Evolutionary conservation across 2,329 filamentous ascomycete genomes (phyloP), one percentile per base, ranked within the genome.

Genomic region (Ophiostoma tasmaniense): DNA sequence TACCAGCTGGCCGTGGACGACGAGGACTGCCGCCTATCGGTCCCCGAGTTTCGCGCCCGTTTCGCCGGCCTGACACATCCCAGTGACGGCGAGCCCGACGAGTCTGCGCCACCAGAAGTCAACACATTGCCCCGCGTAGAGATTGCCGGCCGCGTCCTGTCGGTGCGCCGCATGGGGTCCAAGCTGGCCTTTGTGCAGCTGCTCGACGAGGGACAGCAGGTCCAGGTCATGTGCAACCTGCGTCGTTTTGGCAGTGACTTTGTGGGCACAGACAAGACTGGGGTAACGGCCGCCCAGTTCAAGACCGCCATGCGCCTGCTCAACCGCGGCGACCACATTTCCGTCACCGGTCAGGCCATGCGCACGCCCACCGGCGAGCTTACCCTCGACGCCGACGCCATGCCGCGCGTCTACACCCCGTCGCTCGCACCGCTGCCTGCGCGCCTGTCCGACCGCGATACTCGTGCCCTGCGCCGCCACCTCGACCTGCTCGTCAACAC

Each of bases 131-230:
- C 50, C 2, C 72, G 72, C 2, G 69, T 73, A 61, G 71, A 73
- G 66, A 64, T 74, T 22, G 61, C 68, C 22, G 92, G 93, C 78
- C 92, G 92, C 76, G 84, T 97, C 72, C 83, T 84, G 75, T 88
- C 88, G 64, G 85, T 90, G 76, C 90, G 92, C 71, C 82, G 86
- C 65, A 85, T 87, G 68, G 89, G 93, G 73, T 89, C 87, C 74
- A 92, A 90, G 79, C 87, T 99, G 74, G 82, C 92, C 72, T 99
- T 99, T 78, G 78, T 97, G 73, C 90, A 95, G 78, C 80, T 98
- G 66, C 82, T 88, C 73, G 88, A 92, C 77, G 87, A 92, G 76
- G 89, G 88, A 69, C 80, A 87, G 73, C 86, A 84, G 72, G 78
- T 96, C 42, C 95, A 99, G 79, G 84, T 89, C 71, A 87, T 96